Conservation (phyloP, 805 yeast genomes). For the Kodamaea leandrae region DNA sequence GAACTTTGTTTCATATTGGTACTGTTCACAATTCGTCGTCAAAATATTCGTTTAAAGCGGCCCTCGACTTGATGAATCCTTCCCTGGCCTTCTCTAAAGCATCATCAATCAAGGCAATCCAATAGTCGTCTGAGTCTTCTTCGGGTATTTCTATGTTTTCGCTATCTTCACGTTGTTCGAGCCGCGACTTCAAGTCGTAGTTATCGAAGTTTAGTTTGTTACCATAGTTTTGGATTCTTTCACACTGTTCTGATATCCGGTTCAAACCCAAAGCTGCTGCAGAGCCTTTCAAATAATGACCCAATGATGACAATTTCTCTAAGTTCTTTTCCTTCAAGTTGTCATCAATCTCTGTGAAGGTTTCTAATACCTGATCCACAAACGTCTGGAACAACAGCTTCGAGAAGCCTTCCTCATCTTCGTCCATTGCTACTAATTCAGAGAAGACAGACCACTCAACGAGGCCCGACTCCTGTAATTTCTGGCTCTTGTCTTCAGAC, state of each 20-base stretch:
- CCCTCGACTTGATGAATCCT: slow-evolving; percentile 50
- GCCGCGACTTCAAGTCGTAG: slow-evolving; percentile 24
- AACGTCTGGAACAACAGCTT: slow-evolving; percentile 74
- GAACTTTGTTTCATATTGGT: no score
- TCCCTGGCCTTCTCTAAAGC: slow-evolving; percentile 52
- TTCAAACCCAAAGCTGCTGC: slow-evolving; percentile 90
- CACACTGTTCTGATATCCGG: slow-evolving; percentile 83
- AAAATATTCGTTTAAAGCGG: slow-evolving; percentile 52
- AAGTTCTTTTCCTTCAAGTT: slow-evolving; percentile 50
- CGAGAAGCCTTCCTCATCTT: slow-evolving; percentile 91
- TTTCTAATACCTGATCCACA: slow-evolving; percentile 83
- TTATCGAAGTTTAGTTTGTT: slow-evolving; percentile 44
- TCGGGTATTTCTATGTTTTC: slow-evolving; percentile 16
- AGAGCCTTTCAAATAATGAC: slow-evolving; percentile 93
- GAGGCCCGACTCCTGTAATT: slow-evolving; percentile 53
- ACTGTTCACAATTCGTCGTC: slow-evolving; percentile 26
- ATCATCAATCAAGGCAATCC: slow-evolving; percentile 47
- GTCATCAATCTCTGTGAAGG: slow-evolving; percentile 67
- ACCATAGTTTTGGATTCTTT: slow-evolving; percentile 89
- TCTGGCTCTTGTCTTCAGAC: slow-evolving; percentile 17
- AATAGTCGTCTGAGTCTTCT: slow-evolving; percentile 29
- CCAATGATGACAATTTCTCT: slow-evolving; percentile 64
- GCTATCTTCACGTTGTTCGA: slow-evolving; percentile 17
- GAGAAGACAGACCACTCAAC: slow-evolving; percentile 87
- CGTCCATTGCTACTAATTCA: slow-evolving; percentile 92